phyloP scores from a whole-genome alignment of 805 yeast genomes.

The Ascoidea asiatica region DNA sequence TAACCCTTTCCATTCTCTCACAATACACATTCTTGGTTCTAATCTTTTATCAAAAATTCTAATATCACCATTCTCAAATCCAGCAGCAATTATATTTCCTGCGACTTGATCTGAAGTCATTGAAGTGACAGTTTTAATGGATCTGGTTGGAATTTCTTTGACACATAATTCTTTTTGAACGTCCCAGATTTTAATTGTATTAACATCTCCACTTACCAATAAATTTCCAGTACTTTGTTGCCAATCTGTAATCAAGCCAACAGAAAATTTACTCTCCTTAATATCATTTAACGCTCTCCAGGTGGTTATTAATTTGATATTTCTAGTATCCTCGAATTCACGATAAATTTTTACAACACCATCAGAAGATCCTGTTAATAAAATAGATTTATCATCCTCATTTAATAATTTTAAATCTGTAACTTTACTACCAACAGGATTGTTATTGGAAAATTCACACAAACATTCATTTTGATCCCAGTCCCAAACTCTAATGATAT shows the following conservation, averaged over 20 bases:
- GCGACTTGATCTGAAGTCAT: conserved; percentile 90
- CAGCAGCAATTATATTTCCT: conserved; percentile 62
- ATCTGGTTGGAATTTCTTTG: conserved; percentile 81
- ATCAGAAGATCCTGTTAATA: conserved; percentile 83
- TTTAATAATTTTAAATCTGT: conserved; percentile 79
- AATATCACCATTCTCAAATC: conserved; percentile 70
- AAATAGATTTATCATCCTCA: conserved; percentile 81
- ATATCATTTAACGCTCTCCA: conserved; percentile 92
- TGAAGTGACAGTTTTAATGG: conserved; percentile 77
- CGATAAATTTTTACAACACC: conserved; percentile 86
- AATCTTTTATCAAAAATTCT: conserved; percentile 85
- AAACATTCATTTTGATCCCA: conserved; percentile 55
- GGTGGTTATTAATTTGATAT: conserved; percentile 57
- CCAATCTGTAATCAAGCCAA: conserved; percentile 88
- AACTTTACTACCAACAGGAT: conserved; percentile 78
- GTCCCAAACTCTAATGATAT: conserved; percentile 75
- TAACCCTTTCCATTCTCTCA: conserved; percentile 63
- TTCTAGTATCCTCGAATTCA: conserved; percentile 45
- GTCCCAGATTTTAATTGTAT: conserved; percentile 88
- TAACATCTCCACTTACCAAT: conserved; percentile 88
- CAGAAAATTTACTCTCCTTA: conserved; percentile 63
- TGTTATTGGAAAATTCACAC: conserved; percentile 66
- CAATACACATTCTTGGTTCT: conserved; percentile 77
- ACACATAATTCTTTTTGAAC: conserved; percentile 86
- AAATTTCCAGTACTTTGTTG: conserved; percentile 90